Evolutionary conservation across 192 early-diverging fungal genomes (phyloP).

Genomic region (Powellomyces hirtus): DNA sequence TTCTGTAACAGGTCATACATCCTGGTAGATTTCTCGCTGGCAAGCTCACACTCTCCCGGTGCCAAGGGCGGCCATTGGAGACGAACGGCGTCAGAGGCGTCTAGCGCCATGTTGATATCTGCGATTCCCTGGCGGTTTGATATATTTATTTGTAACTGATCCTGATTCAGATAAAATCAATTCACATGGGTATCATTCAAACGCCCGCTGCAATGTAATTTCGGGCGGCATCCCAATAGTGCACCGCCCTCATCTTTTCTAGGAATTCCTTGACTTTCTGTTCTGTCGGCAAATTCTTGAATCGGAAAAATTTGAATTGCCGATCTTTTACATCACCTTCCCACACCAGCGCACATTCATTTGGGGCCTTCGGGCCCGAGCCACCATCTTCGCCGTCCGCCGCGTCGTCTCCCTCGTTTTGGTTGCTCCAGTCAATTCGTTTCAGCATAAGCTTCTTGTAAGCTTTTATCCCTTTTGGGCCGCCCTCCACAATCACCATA

Average conservation of each 20-base stretch:
- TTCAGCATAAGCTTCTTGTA: constrained; percentile 97
- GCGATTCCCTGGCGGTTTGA: neutral
- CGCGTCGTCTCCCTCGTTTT: constrained; percentile 43
- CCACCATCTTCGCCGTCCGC: constrained; percentile 27
- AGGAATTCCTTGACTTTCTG: constrained; percentile 70
- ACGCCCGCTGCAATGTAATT: constrained; percentile 34
- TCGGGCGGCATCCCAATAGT: constrained; percentile 87
- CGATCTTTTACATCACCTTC: constrained; percentile 81
- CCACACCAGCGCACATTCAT: constrained; percentile 91
- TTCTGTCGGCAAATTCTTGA: constrained; percentile 72
- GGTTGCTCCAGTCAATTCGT: constrained; percentile 86
- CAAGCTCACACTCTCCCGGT: no score
- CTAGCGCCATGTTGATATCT: no score
- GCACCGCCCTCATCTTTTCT: constrained; percentile 64
- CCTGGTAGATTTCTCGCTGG: no score
- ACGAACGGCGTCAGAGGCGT: no score
- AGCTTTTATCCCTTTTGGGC: constrained; percentile 79
- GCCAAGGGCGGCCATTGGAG: no score
- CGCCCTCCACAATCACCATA: constrained; percentile 91
- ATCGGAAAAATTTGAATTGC: constrained; percentile 74
- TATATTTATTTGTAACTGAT: no score
- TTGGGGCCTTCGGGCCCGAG: constrained; percentile 49
- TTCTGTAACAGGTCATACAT: no score
- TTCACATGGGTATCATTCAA: no score
- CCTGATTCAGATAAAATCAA: no score